phyloP scores from a whole-genome alignment of 2,329 filamentous ascomycete species.

The Aureobasidium sp. region DNA sequence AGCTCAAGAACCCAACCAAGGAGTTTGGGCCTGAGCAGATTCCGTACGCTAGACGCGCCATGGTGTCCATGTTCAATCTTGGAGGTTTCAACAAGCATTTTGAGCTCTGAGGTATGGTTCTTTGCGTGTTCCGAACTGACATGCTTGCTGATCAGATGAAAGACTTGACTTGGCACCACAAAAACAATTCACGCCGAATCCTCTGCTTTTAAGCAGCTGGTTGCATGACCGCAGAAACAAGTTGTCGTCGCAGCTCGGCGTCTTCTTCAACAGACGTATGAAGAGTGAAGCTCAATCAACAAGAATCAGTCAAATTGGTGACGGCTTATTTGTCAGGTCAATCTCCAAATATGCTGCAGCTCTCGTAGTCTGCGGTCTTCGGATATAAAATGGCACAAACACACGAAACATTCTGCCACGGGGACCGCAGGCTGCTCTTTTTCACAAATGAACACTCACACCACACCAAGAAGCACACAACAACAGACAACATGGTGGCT shows the following conservation, averaged over 20 bases:
- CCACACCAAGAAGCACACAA: neutral
- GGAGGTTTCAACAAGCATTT: conserved; percentile 60
- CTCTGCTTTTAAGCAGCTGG: no score
- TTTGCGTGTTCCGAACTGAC: no score
- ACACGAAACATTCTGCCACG: neutral
- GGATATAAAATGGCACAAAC: neutral
- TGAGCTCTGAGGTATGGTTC: conserved; percentile 12
- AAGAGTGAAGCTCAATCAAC: no score
- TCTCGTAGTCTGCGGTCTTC: neutral
- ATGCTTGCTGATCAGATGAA: no score
- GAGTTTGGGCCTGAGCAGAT: conserved; percentile 50
- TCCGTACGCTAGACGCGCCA: conserved; percentile 43
- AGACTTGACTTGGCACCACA: no score
- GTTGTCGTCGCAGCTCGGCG: no score
- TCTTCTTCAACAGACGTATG: no score
- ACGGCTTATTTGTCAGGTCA: neutral
- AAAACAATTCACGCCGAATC: no score
- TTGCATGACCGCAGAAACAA: no score
- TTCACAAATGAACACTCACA: neutral
- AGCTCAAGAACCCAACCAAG: conserved; percentile 28
- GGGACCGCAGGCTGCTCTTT: neutral
- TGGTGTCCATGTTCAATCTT: conserved; percentile 61
- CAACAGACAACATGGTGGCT: no score
- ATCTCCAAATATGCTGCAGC: neutral
- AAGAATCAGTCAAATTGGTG: no score